Conservation (phyloP, 1,284 basidiomycete species). For the Sanghuangporus baumii region DNA sequence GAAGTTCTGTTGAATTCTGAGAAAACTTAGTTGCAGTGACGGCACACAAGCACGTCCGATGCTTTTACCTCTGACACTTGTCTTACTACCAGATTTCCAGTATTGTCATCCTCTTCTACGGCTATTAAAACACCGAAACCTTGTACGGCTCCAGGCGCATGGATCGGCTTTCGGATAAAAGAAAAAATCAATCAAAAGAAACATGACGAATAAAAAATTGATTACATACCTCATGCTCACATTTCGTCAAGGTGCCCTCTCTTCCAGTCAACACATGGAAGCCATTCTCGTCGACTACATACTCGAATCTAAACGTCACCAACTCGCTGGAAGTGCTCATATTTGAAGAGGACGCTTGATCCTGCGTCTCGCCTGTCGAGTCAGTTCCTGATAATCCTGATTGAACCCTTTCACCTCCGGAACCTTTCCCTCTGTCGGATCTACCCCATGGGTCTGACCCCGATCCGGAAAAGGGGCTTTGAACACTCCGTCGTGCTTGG, state of each 20-base stretch:
- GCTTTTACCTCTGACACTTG: slow-evolving; percentile 76
- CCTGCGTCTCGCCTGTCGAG: slow-evolving; percentile 10
- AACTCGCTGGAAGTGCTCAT: slow-evolving; percentile 23
- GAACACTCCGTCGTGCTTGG: background rate
- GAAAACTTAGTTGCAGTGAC: slow-evolving; percentile 19
- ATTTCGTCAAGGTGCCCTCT: slow-evolving; percentile 62
- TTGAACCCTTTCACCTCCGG: background rate
- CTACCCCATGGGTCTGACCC: slow-evolving; percentile 3
- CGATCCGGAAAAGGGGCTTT: slow-evolving; percentile 5
- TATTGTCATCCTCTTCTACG: slow-evolving; percentile 60
- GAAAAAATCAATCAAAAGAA: background rate
- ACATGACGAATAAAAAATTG: background rate
- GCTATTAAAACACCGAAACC: slow-evolving; percentile 82
- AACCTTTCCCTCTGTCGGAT: background rate
- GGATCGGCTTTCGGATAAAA: slow-evolving; percentile 55
- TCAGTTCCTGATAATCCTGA: slow-evolving; percentile 7
- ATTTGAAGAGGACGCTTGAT: background rate
- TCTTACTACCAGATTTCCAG: slow-evolving; percentile 56
- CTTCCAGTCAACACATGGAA: slow-evolving; percentile 71
- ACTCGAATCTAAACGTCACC: slow-evolving; percentile 63
- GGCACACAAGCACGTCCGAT: background rate
- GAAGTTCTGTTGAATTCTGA: slow-evolving; percentile 58
- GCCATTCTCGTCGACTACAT: slow-evolving; percentile 64
- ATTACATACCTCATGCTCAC: slow-evolving; percentile 72
- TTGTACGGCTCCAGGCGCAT: slow-evolving; percentile 81